Evolutionary conservation across 306 rosid species (phyloP), one percentile per base, ranked within the genome.

Genomic region (Alnus rubra): DNA sequence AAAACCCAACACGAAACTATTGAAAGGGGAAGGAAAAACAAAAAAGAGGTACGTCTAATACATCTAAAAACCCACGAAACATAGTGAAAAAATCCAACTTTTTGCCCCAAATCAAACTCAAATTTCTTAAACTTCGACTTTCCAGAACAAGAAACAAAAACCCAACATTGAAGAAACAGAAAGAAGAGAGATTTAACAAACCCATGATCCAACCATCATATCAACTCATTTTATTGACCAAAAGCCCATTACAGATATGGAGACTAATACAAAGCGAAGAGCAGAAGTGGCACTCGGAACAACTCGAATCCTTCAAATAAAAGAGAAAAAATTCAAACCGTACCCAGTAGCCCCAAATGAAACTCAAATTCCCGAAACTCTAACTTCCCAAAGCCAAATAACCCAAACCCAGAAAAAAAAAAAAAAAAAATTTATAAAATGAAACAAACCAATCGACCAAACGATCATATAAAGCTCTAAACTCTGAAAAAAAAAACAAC

Each of bases 81-180:
- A 33, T 39, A 4, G 65, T 37, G 53, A 79, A 58, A 72, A 49
- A 2, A 69, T 78, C 60, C 65, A 74, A 71, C 31, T 13, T 74
- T 80, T 5, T 31, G 56, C 71, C 79, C 77, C 80, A 78, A 91
- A 81, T 76, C 80, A 42, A 84, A 79, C 65, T 73, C 14, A 9
- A 74, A 76, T n/a, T 81, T 42, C 78, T 63, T 73, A 74, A 73
- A 78, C 74, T 78, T 49, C 9, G 15, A 60, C 67, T 71, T 87
- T 76, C 90, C 85, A 76, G 84, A 88, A 87, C 78, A 86, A 84
- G 89, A 85, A 80, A 82, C 50, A 16, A 18, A 42, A 77, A 84
- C 74, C 80, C 76, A 80, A 79, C 65, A 80, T 45, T 81, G 78
- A 78, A 67, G 85, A 79, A 45, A 80, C 13, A 63, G 77, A 78